A percentile compares a stretch with the other conserved stretches of the same genome.
Conservation (phyloP, 805 yeast species). For the Barnettozyma vustinii region DNA sequence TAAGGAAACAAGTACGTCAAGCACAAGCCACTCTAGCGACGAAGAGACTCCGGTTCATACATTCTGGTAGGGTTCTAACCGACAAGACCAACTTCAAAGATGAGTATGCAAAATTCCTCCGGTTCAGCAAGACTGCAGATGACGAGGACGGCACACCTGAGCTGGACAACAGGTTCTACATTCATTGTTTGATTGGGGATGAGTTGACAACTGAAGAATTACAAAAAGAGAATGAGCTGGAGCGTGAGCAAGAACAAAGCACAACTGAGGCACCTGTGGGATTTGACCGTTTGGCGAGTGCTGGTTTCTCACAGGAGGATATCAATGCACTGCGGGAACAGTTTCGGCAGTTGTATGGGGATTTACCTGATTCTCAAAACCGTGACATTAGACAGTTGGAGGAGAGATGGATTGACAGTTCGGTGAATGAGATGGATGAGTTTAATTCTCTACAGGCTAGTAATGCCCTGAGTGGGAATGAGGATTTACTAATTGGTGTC, state of each 20-base stretch:
- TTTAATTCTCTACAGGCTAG: constrained; percentile 41
- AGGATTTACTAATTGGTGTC: constrained; percentile 65
- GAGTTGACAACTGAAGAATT: constrained; percentile 49
- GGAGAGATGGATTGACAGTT: constrained; percentile 84
- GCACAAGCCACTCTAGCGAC: constrained; percentile 23
- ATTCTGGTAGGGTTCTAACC: constrained; percentile 61
- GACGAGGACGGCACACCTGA: not conserved
- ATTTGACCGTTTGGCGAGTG: constrained; percentile 74
- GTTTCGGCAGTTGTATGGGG: constrained; percentile 65
- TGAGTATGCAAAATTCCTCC: constrained; percentile 36
- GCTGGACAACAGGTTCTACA: constrained; percentile 37
- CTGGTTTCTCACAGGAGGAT: constrained; percentile 81
- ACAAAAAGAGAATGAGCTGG: constrained; percentile 53
- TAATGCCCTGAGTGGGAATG: constrained; percentile 44
- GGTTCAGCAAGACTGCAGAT: constrained; percentile 12
- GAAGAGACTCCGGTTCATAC: constrained; percentile 57
- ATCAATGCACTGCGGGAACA: constrained; percentile 67
- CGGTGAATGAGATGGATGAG: constrained; percentile 46
- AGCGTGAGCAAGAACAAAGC: constrained; percentile 40
- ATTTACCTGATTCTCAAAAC: constrained; percentile 27
- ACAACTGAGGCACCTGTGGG: constrained; percentile 73
- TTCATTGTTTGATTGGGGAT: constrained; percentile 80
- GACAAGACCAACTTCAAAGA: constrained; percentile 49
- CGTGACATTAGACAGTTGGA: constrained; percentile 63
- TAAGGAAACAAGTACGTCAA: constrained; percentile 40